A percentile compares a stretch with the other conserved stretches of the same genome.
Evolutionary conservation across 371 early-diverging fungal genomes (phyloP).

Genomic region (Coemansia sp.): DNA sequence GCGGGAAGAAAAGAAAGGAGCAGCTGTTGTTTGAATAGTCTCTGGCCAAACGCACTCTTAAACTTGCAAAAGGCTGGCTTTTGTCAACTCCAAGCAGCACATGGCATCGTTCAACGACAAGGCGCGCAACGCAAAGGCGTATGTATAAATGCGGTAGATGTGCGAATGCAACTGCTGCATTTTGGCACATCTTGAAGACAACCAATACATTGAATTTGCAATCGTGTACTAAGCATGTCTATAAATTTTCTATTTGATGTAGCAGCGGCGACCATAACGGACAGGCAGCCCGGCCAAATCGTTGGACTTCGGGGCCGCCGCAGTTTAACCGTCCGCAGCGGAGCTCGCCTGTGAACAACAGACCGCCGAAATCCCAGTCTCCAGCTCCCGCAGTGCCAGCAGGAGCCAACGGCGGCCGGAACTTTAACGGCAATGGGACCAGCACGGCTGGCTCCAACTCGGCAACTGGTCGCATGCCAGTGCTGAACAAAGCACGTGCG

Average conservation of each 20-base stretch:
- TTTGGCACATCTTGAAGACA: neutral
- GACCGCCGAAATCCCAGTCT: slow-evolving; percentile 1
- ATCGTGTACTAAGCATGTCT: neutral
- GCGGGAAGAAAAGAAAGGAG: neutral
- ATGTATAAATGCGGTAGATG: neutral
- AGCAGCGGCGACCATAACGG: neutral
- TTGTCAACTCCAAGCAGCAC: neutral
- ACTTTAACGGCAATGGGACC: slow-evolving; percentile 10
- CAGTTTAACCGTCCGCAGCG: slow-evolving; percentile 25
- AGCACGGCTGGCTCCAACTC: neutral
- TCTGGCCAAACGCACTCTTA: neutral
- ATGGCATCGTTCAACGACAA: slow-evolving; percentile 39
- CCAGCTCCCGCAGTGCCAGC: slow-evolving; percentile 3
- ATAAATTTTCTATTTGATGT: neutral
- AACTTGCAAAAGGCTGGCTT: neutral
- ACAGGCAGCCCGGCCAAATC: slow-evolving; percentile 4
- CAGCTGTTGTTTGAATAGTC: too few species aligned
- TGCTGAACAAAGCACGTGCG: neutral
- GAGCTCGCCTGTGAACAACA: slow-evolving; percentile 13
- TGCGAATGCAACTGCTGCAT: neutral
- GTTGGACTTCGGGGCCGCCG: slow-evolving; percentile 45
- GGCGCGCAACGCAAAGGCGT: slow-evolving; percentile 26
- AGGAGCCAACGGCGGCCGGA: slow-evolving; percentile 7
- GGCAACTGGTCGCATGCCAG: neutral
- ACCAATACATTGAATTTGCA: neutral